Evolutionary conservation across 1,284 basidiomycete genomes (phyloP).

Genomic region (Cystobasidium sp.): DNA sequence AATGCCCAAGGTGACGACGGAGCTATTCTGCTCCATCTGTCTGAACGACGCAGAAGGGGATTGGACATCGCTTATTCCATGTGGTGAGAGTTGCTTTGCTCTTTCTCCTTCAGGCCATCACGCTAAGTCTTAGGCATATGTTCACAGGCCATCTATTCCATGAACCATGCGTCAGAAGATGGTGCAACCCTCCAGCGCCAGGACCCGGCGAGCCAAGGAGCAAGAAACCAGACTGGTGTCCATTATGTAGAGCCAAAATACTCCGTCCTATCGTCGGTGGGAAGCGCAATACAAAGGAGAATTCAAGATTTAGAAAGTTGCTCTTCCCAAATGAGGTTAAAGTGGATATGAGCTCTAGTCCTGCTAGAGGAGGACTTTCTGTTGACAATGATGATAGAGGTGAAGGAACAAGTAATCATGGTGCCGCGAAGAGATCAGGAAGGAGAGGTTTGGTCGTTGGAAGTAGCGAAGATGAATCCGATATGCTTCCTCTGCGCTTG

Average conservation of each 20-base stretch:
- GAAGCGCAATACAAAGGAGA: constrained; percentile 3
- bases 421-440: background rate
- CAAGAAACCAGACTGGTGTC: constrained; percentile 33
- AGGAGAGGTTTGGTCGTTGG: background rate
- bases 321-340: constrained; percentile 14
- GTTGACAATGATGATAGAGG: background rate
- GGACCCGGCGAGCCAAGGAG: background rate
- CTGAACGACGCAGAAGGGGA: constrained; percentile 16
- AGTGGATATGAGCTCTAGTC: constrained; percentile 13
- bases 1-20: constrained; percentile 35
- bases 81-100: constrained; percentile 20
- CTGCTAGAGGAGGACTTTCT: background rate
- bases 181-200: constrained; percentile 17
- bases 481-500: background rate
- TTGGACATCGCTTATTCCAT: constrained; percentile 30
- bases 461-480: constrained; percentile 1
- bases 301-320: constrained; percentile 33
- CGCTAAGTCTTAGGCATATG: background rate
- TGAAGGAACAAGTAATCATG: constrained; percentile 4
- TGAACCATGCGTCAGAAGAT: constrained; percentile 24
- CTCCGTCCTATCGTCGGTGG: background rate
- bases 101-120: background rate
- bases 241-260: constrained; percentile 23
- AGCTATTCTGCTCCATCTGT: constrained; percentile 32
- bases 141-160: constrained; percentile 34